Base-by-base conservation (phyloP, 768 basidiomycete species). In the Xerocomus spinulosus region DNA sequence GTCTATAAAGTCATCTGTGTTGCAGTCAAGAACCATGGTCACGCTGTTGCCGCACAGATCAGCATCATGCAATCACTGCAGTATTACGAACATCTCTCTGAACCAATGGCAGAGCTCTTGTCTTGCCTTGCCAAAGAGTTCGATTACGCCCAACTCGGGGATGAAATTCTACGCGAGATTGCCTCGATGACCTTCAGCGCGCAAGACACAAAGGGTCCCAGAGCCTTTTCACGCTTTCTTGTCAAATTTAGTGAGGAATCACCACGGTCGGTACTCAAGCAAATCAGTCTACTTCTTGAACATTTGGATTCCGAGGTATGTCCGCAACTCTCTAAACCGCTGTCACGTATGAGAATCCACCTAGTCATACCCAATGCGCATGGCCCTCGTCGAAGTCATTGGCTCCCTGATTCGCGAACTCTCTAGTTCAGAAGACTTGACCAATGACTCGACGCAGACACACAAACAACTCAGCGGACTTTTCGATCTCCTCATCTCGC, bases 281-380 rank as follows among this genome's bases (percentile, higher is more conserved):
- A 97, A 67, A 84, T 98, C 51, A 83, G 84, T 59, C 68, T 97
- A 40, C 72, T 99, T 13, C 74, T 90, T 18, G 73, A 79, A 15
- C 94, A 97, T 57, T 72, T 97, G 13, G 95, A 99, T 60, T 92
- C 89, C 23, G 96, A 99, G 71, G 94, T 89, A 58, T 8, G 72
- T 60, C 9, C n/a, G 15, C 9, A 2, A 9, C 15, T 24, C 21
- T 42, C 29, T 2, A 18, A 30, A 23, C 24, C 18, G 5, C 37
- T 13, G 7, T 24, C 12, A 12, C 20, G 45, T 12, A 46, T 32
- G n/a, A 14, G 30, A 10, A 25, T 17, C 30, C 28, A 5, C 39
- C 13, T 57, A 96, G 92, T 85, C 93, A 0, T 96, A 98, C 62
- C 90, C 93, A 0, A 93, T 99, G 83, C 91, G 96, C 34, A 87